Percentiles rank a stretch among this genome's conserved stretches.
Evolutionary conservation across 1,284 basidiomycete species (phyloP).

Genomic region (Inonotus obliquus): DNA sequence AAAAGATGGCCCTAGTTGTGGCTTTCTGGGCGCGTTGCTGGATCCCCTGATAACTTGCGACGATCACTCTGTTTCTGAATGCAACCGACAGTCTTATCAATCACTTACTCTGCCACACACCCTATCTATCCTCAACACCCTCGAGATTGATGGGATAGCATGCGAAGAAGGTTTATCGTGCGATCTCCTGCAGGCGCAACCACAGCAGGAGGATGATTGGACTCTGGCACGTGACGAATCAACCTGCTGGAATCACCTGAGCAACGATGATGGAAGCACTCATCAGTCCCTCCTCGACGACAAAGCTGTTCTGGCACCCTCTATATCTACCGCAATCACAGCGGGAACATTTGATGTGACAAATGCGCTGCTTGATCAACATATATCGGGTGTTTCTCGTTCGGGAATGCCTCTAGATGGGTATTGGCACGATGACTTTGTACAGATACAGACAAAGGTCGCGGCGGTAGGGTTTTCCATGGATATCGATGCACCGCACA

Average conservation of each 20-base stretch:
- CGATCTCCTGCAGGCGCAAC: background rate
- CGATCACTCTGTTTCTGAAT: background rate
- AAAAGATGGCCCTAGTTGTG: background rate
- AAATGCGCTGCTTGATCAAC: background rate
- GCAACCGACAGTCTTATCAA: background rate
- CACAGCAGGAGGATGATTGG: background rate
- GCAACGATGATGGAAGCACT: background rate
- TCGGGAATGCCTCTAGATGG: background rate
- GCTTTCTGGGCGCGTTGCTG: background rate
- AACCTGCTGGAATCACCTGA: background rate
- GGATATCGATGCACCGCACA: background rate
- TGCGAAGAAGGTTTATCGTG: background rate
- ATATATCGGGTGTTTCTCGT: background rate
- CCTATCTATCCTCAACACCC: background rate
- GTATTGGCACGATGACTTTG: background rate
- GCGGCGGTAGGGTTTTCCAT: background rate
- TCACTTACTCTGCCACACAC: background rate
- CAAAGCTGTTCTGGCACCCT: background rate
- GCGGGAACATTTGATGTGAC: background rate
- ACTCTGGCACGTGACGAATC: background rate
- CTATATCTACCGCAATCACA: background rate
- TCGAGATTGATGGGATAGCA: background rate
- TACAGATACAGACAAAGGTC: background rate
- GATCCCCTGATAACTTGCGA: conserved; percentile 4
- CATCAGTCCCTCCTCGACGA: background rate